phyloP scores from a whole-genome alignment of 805 yeast species.

The Spathaspora hagerdaliae region DNA sequence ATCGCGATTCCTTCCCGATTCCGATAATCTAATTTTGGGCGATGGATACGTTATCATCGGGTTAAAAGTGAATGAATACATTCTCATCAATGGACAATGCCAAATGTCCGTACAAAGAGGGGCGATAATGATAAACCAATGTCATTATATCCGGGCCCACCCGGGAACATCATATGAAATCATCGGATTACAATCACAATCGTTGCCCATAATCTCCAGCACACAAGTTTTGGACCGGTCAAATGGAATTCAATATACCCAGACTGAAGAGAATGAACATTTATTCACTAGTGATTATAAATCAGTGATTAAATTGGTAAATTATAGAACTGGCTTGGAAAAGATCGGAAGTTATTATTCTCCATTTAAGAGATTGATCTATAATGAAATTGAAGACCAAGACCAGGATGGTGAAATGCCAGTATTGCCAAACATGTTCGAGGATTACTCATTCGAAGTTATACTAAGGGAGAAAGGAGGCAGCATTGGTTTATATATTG shows the following conservation, averaged over 20 bases:
- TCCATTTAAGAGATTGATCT: conserved; percentile 42
- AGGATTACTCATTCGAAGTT: conserved; percentile 37
- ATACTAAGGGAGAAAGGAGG: conserved; percentile 23
- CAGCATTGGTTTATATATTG: conserved; percentile 13
- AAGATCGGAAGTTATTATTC: conserved; percentile 40
- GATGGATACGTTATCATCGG: conserved; percentile 36
- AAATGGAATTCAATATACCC: conserved; percentile 16
- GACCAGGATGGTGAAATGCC: conserved; percentile 5
- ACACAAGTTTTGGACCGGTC: conserved; percentile 34
- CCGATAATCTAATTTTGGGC: conserved; percentile 33
- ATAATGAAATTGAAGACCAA: conserved; percentile 2
- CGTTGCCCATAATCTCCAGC: conserved; percentile 41
- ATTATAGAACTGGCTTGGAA: conserved; percentile 42
- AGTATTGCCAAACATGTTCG: conserved; percentile 6
- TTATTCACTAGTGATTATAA: conserved; percentile 36
- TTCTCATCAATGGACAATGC: conserved; percentile 48
- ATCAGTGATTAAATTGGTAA: conserved; percentile 37
- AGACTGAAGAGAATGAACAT: conserved; percentile 32
- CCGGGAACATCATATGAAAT: conserved; percentile 21
- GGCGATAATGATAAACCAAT: conserved; percentile 40
- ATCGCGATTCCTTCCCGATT: conserved; percentile 36
- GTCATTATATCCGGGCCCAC: conserved; percentile 18
- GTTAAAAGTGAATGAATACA: conserved; percentile 36
- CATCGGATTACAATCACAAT: conserved; percentile 32
- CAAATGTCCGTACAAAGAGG: conserved; percentile 43